Percentiles rank a stretch among this genome's conserved stretches.
phyloP scores from a whole-genome alignment of 495 filamentous ascomycete species.

The Daldinia decipiens region DNA sequence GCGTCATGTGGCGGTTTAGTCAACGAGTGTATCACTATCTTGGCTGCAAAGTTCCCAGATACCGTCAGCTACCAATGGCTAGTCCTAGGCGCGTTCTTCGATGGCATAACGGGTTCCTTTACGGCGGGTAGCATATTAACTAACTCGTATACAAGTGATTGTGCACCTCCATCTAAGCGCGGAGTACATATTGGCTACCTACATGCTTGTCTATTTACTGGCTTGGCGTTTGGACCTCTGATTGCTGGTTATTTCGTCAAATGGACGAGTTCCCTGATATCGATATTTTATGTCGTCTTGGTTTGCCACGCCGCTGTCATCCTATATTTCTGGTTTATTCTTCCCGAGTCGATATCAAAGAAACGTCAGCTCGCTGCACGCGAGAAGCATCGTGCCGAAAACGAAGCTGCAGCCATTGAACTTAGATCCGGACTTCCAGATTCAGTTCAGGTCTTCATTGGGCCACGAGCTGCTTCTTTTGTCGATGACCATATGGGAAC shows the following conservation, averaged over 20 bases:
- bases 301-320: constrained; percentile 77
- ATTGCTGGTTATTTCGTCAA: constrained; percentile 80
- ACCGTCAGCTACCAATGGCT: constrained; percentile 75
- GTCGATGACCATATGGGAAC: constrained; percentile 52
- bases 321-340: constrained; percentile 69
- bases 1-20: constrained; percentile 73
- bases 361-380: constrained; percentile 73
- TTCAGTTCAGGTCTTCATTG: constrained; percentile 30
- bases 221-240: constrained; percentile 84
- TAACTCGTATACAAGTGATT: constrained; percentile 88
- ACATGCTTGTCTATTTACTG: constrained; percentile 86
- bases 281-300: constrained; percentile 81
- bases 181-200: constrained; percentile 90
- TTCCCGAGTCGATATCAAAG: constrained; percentile 84
- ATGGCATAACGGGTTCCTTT: constrained; percentile 89
- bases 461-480: constrained; percentile 41
- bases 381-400: constrained; percentile 65
- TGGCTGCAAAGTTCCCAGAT: constrained; percentile 79
- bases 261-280: constrained; percentile 70
- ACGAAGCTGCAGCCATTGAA: constrained; percentile 31
- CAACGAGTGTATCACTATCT: constrained; percentile 77
- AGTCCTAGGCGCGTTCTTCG: constrained; percentile 75
- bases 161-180: constrained; percentile 78
- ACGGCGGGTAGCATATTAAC: constrained; percentile 81
- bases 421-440: constrained; percentile 39